Percentiles rank a stretch among this genome's conserved stretches.
Conservation (phyloP, 768 basidiomycete species). For the Fistulinella prunicolor region DNA sequence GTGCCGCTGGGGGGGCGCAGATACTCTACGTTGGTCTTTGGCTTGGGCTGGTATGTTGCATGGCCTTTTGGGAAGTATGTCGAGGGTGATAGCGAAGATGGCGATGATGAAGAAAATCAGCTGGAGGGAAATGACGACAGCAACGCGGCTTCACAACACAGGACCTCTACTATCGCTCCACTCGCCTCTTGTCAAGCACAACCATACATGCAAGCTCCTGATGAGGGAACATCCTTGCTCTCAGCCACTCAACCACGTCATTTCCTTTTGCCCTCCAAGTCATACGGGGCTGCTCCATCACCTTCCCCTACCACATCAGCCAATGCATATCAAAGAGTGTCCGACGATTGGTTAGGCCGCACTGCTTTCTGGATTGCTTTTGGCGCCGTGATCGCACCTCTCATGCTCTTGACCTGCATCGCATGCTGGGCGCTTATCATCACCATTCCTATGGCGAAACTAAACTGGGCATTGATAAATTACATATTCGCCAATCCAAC, state of each 20-base stretch:
- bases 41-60: slow-evolving; percentile 91
- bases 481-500: slow-evolving; percentile 78
- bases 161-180: slow-evolving; percentile 44
- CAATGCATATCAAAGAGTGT: slow-evolving; percentile 21
- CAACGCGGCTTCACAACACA: slow-evolving; percentile 35
- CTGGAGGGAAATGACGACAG: slow-evolving; percentile 18
- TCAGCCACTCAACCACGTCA: slow-evolving; percentile 28
- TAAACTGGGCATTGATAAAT: slow-evolving; percentile 92
- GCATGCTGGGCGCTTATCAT: slow-evolving; percentile 95
- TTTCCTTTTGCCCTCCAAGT: slow-evolving; percentile 48
- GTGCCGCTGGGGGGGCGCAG: slow-evolving; percentile 79
- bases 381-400: slow-evolving; percentile 75
- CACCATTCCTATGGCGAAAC: slow-evolving; percentile 96
- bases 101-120: slow-evolving; percentile 40
- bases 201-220: slow-evolving; percentile 20
- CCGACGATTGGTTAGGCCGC: slow-evolving; percentile 59
- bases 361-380: slow-evolving; percentile 82
- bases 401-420: slow-evolving; percentile 83
- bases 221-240: slow-evolving; percentile 51
- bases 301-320: slow-evolving; percentile 30
- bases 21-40: slow-evolving; percentile 84
- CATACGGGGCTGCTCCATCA: slow-evolving; percentile 62
- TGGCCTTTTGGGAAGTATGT: slow-evolving; percentile 99
- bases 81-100: slow-evolving; percentile 63
- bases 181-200: slow-evolving; percentile 27